A percentile compares a stretch with the other conserved stretches of the same genome.
These are phyloP conservation scores for Cerrena zonata DNA, from an alignment of 1,284 basidiomycete genomes.

Conservation along the genomic window DNA sequence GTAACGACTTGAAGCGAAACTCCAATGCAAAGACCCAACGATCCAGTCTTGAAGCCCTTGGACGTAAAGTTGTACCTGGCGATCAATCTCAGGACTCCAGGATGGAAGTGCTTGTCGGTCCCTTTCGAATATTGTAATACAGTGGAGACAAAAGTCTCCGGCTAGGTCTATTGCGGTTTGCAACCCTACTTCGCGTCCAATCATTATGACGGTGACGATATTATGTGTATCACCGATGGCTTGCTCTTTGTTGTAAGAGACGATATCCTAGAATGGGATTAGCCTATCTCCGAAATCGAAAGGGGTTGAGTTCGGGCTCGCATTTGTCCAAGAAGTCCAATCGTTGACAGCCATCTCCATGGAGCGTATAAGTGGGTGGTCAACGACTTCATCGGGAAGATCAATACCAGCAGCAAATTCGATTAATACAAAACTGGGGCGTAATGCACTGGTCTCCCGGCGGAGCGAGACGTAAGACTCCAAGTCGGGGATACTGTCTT, in stretches of 20 bases:
- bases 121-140: constrained; percentile 27
- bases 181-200: constrained; percentile 24
- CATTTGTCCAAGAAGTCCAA: constrained; percentile 38
- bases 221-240: constrained; percentile 34
- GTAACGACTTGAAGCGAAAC: constrained; percentile 32
- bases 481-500: constrained; percentile 30
- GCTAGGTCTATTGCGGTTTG: constrained; percentile 33
- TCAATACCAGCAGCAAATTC: constrained; percentile 36
- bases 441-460: constrained; percentile 32
- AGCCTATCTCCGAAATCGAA: background rate
- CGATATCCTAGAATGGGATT: constrained; percentile 35
- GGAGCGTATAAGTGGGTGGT: constrained; percentile 31
- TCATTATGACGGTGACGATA: constrained; percentile 30
- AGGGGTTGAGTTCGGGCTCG: constrained; percentile 15
- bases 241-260: constrained; percentile 40
- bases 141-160: constrained; percentile 29
- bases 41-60: constrained; percentile 31
- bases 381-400: constrained; percentile 35
- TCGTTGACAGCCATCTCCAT: constrained; percentile 36
- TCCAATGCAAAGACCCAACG: constrained; percentile 32
- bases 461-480: constrained; percentile 34
- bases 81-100: constrained; percentile 28
- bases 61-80: constrained; percentile 26
- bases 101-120: constrained; percentile 26
- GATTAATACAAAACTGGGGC: constrained; percentile 35